Evolutionary conservation across 352 stramenopile genomes (phyloP).

Genomic region (Pythium brassicae): DNA sequence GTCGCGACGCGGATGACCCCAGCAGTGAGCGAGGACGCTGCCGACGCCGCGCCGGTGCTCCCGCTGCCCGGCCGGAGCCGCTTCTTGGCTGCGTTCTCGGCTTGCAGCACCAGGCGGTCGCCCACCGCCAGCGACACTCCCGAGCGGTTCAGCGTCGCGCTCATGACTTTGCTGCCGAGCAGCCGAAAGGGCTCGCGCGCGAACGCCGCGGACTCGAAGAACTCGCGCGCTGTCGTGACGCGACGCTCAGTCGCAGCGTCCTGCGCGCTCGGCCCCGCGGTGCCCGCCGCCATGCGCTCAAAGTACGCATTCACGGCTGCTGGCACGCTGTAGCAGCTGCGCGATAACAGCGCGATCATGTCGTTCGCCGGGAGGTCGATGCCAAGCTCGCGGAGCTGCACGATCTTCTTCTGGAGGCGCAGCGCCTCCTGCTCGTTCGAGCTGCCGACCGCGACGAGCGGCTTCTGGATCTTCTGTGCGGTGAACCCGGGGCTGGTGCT

Average conservation of each 20-base stretch:
- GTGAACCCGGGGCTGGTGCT: background rate
- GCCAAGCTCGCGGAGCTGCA: constrained; percentile 72
- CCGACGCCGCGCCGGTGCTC: constrained; percentile 1
- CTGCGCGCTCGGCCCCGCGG: background rate
- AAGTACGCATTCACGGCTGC: constrained; percentile 74
- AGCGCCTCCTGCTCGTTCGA: constrained; percentile 58
- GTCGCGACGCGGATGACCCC: constrained; percentile 61
- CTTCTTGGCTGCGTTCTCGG: constrained; percentile 72
- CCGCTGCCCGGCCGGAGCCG: constrained; percentile 26
- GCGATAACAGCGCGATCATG: constrained; percentile 50
- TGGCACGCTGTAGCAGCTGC: constrained; percentile 72
- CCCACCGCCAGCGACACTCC: constrained; percentile 32
- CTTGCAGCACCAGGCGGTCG: constrained; percentile 51
- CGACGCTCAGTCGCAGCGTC: constrained; percentile 19
- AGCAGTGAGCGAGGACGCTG: constrained; percentile 11
- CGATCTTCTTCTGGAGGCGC: constrained; percentile 57
- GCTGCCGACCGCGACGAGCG: constrained; percentile 56
- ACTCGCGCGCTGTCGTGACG: constrained; percentile 12
- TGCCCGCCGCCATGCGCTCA: constrained; percentile 29
- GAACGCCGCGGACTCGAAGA: constrained; percentile 28
- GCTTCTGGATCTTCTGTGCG: constrained; percentile 20
- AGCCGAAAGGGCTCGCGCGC: constrained; percentile 29
- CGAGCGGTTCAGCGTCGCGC: constrained; percentile 42
- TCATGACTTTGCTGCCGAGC: constrained; percentile 41
- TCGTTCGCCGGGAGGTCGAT: constrained; percentile 57